Evolutionary conservation across 345 rosid species (phyloP), one percentile per base, ranked within the genome.

Genomic region (Xanthoceras sorbifolium): DNA sequence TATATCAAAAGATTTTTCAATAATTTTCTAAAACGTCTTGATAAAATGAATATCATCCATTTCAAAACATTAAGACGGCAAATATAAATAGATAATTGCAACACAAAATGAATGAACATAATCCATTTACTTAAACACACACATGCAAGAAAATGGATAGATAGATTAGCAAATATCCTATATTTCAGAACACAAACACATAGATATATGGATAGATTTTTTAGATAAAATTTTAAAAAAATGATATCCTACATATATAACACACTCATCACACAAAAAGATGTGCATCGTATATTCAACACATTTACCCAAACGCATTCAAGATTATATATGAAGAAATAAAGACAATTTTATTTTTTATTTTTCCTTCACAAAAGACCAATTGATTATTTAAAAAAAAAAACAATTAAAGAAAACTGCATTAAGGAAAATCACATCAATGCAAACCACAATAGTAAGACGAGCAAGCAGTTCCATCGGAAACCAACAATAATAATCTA

Each of bases 141-240:
- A 22, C 6, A 2, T 46, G 20, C 42, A 48, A 28, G 32, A 22
- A 48, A 48, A 69, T 68, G 57, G 22, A 20, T 29, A 31, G 26
- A 48, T 66, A 10, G 50, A 38, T 20, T 10, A 5, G 50, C 18
- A 20, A 32, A 20, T 66, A 29, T 17, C 48, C 48, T 22, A 40
- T 31, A 67, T 42, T 48, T 70, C 40, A 70, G 44, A 28, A 31
- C 73, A 70, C 62, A 50, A n/a, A 61, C 5, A 66, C n/a, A 57
- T n/a, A 54, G 25, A n/a, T 23, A 57, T 57, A 23, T 6, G 7
- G 12, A 73, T 26, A 23, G 15, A 22, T 61, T 40, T 26, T 10
- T 20, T 6, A 0, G 11, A 57, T 20, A 9, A 54, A 11, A 15
- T 12, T 50, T 57, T 57, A 7, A 6, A 23, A 44, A 70, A 29